Evolutionary conservation across 306 rosid genomes (phyloP), one percentile per base, ranked within the genome.

Genomic region (Lathyrus tuberosus): DNA sequence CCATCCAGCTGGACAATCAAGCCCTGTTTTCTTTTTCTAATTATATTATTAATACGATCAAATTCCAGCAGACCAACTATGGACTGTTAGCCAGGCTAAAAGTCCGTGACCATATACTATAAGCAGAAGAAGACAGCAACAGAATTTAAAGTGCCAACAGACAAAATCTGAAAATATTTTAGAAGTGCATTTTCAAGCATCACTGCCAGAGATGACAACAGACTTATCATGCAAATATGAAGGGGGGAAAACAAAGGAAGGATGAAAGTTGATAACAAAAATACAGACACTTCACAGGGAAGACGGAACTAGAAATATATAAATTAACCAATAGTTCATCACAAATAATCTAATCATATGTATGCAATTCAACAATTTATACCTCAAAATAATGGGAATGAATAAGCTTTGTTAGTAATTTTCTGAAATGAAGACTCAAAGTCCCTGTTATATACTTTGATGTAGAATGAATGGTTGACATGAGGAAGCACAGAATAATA

Each of bases 301-400:
- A 61, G 46, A 43, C 26, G 48, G 47, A 20, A 71, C 18, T 49
- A 66, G 49, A 30, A 40, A 76, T 18, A 28, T 16, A 67, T 57
- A 72, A 46, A 65, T 35, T 70, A 31, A 76, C n/a, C 6, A 46
- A 64, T 28, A 49, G 48, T 60, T 71, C 77, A 71, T 42, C 3
- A 10, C 40, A 41, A 4, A 62, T 6, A 64, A 20, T 13, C 16
- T 37, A 59, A 69, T 53, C 58, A 56, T 65, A 69, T 44, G 42
- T 49, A 59, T 20, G 37, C 41, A 67, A 48, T 63, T 40, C 53
- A 60, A 80, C 69, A 54, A 57, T 6, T 53, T 71, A 26, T 86
- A 93, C 99, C 99, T 91, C 87, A 83, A 95, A 95, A 86, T 95
- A 95, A 80, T 91, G 95, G 70, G 95, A 77, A 77, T 95, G 99